These are phyloP conservation scores for Quercus lobata DNA, from an alignment of 331 rosid genomes.

Conservation along the genomic window DNA sequence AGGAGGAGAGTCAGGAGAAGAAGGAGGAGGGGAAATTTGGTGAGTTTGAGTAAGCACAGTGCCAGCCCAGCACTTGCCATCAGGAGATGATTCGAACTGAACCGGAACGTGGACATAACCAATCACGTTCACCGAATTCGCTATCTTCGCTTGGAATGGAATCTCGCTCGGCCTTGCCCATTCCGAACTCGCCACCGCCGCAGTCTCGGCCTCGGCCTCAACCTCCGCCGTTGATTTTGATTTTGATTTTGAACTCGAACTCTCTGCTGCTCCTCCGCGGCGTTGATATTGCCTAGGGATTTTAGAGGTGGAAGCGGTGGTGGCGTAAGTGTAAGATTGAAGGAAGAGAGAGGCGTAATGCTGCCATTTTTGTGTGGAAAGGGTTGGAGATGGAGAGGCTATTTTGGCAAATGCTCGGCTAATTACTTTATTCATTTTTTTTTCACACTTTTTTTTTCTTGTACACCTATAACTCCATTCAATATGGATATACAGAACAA, in stretches of 20 bases:
- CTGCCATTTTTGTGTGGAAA: background rate
- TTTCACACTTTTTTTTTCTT: background rate
- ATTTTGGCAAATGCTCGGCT: background rate
- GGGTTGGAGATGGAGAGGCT: background rate
- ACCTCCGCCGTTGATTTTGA: background rate
- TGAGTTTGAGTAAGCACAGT: slow-evolving; percentile 35
- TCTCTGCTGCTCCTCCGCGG: background rate
- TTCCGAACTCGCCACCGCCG: background rate
- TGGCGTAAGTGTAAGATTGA: slow-evolving; percentile 6
- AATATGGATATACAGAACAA: no score
- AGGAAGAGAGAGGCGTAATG: background rate
- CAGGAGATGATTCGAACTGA: slow-evolving; percentile 32
- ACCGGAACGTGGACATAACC: slow-evolving; percentile 43
- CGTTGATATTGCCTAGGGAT: background rate
- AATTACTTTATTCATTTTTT: background rate
- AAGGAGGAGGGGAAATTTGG: background rate
- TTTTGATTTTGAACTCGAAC: background rate
- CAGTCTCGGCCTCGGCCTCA: no score
- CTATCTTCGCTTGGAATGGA: slow-evolving; percentile 60
- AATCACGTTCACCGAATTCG: slow-evolving; percentile 49
- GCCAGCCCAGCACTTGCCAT: slow-evolving; percentile 48
- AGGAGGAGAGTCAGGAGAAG: background rate
- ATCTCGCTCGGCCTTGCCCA: slow-evolving; percentile 29
- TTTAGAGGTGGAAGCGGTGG: background rate
- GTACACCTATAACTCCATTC: no score